Evolutionary conservation across 441 rosid genomes (phyloP), one percentile per base, ranked within the genome.

Genomic region (Pelargonium cotyledonis): DNA sequence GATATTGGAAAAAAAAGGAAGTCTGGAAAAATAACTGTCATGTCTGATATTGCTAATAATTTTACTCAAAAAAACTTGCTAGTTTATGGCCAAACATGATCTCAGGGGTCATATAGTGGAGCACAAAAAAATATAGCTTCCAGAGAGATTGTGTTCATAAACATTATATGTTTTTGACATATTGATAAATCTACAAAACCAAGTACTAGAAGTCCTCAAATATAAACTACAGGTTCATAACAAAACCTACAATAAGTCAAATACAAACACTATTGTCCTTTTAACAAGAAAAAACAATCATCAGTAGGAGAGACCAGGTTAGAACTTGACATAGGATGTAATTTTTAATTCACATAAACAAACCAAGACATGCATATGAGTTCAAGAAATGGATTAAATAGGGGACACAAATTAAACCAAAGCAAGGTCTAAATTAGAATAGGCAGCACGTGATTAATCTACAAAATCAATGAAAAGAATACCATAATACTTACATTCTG

Each of bases 401-500:
- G 49, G 11, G 49, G 11, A 44, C 49, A 44, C 11, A 44, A 44
- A 44, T 10, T 9, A 44, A 44, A 12, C 10, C 49, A 44, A 12
- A 44, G 11, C 1, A 43, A 43, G 9, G 9, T 1, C 6, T 11
- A 43, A 43, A 43, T 11, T 44, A 12, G 55, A 12, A 47, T 47
- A 12, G 14, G n/a, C n/a, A 12, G 14, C 2, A n/a, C 3, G 14
- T 10, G 55, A 47, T 47, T 47, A 47, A 47, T 47, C 15, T 10
- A 47, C 55, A 47, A 64, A 76, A 29, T 1, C 21, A 21, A 12
- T 11, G 16, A 43, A 67, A 1, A 38, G 38, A 70, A 72, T 51
- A n/a, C 19, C 67, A 73, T 23, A 2, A 70, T 31, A 70, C 96
- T 83, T 82, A 94, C 99, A 43, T 81, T 88, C 71, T 87, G 91